Evolutionary conservation across 345 rosid genomes (phyloP).

Genomic region (Dovyalis caffra): DNA sequence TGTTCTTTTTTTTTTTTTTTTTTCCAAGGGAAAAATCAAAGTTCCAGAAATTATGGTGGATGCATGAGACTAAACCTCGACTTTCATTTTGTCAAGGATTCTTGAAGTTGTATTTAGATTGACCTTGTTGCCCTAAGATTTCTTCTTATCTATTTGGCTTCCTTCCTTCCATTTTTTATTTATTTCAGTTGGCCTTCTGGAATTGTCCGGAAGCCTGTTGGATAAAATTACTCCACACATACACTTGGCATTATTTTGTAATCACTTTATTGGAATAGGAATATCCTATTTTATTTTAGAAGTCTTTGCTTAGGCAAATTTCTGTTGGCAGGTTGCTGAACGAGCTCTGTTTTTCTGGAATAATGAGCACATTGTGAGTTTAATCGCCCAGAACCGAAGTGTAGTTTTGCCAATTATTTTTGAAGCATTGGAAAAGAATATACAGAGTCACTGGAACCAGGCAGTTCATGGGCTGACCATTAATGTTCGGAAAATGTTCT

Average conservation of each 20-base stretch:
- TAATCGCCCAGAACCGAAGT: conserved; percentile 69
- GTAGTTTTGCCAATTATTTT: conserved; percentile 71
- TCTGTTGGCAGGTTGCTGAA: conserved; percentile 73
- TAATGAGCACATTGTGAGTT: conserved; percentile 73
- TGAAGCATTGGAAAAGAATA: conserved; percentile 76
- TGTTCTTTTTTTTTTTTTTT: not conserved
- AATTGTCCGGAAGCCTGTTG: not conserved
- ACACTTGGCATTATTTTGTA: not conserved
- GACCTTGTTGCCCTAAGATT: not conserved
- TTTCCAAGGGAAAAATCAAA: not conserved
- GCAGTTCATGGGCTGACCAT: conserved; percentile 78
- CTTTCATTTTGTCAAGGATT: not conserved
- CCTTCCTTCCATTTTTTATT: not conserved
- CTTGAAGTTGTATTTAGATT: not conserved
- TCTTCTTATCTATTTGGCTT: not conserved
- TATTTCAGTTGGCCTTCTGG: not conserved
- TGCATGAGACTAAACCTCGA: not conserved
- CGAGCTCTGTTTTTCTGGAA: conserved; percentile 91
- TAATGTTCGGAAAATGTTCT: conserved; percentile 76
- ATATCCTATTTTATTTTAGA: not conserved
- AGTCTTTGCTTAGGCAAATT: conserved; percentile 15
- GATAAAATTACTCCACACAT: not conserved
- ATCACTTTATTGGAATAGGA: not conserved
- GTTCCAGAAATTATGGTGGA: not conserved
- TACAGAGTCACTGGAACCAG: conserved; percentile 76